Evolutionary conservation across 768 basidiomycete species (phyloP).

Genomic region (Podaxis sp.): DNA sequence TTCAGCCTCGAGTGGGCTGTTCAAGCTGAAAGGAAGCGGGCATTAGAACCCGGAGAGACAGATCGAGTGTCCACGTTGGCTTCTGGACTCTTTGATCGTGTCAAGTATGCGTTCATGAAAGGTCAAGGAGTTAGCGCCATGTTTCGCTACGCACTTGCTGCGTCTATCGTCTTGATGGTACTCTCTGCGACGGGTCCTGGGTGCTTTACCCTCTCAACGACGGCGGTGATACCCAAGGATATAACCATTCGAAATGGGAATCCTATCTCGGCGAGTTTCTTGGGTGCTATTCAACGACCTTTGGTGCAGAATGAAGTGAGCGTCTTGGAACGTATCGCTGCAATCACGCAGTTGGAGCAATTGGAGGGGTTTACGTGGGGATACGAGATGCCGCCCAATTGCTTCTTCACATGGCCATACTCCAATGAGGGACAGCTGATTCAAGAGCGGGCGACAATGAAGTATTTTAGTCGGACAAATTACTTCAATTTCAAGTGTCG

Average conservation of each 20-base stretch:
- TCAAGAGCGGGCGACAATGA: background rate
- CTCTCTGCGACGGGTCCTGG: slow-evolving; percentile 5
- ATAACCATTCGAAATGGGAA: background rate
- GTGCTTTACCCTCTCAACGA: slow-evolving; percentile 4
- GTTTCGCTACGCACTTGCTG: slow-evolving; percentile 3
- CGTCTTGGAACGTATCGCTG: background rate
- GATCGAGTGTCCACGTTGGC: slow-evolving; percentile 4
- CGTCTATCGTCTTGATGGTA: slow-evolving; percentile 5
- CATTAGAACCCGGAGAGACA: background rate
- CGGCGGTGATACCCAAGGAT: background rate
- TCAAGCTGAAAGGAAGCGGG: slow-evolving; percentile 3
- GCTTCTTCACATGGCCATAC: slow-evolving; percentile 2
- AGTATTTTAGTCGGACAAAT: background rate
- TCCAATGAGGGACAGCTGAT: background rate
- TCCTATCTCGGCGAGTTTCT: background rate
- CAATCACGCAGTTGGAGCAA: background rate
- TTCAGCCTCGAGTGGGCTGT: slow-evolving; percentile 9
- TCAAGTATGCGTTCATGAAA: background rate
- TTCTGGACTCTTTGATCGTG: slow-evolving; percentile 4
- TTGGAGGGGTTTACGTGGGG: slow-evolving; percentile 6
- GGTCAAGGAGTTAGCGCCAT: slow-evolving; percentile 6
- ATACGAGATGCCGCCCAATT: background rate
- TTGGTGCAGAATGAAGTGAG: background rate
- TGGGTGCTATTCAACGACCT: background rate
- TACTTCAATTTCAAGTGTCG: slow-evolving; percentile 5